A percentile compares a stretch with the other conserved stretches of the same genome.
Conservation (phyloP, 108 stramenopile species). For the Seminavis robusta region DNA sequence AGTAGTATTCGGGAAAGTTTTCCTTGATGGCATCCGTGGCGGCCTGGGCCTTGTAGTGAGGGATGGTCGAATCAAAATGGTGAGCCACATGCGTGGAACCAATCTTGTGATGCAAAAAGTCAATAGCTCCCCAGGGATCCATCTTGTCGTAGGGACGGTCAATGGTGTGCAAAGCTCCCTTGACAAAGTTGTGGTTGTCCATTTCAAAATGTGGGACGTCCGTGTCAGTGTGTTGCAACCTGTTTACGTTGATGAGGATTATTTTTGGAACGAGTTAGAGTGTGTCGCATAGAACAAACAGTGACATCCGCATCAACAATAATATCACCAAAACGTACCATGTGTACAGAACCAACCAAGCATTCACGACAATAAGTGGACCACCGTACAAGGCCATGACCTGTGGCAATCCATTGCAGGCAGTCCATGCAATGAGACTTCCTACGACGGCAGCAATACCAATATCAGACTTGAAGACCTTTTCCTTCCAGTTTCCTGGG, state of each 20-base stretch:
- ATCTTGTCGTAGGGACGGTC: conserved; percentile 94
- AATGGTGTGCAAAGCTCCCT: conserved; percentile 95
- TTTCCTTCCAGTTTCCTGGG: conserved; percentile 86
- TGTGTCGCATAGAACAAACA: too few relatives aligned
- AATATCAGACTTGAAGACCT: conserved; percentile 87
- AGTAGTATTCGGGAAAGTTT: conserved; percentile 74
- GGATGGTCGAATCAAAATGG: conserved; percentile 91
- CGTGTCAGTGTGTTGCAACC: conserved; percentile 96
- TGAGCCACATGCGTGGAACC: conserved; percentile 96
- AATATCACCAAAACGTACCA: conserved; percentile 48
- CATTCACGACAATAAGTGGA: conserved; percentile 93
- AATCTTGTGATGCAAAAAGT: conserved; percentile 95
- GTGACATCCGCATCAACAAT: too few relatives aligned
- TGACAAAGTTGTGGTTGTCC: conserved; percentile 91
- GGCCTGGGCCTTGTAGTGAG: conserved; percentile 82
- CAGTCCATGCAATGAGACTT: conserved; percentile 53
- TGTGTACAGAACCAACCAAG: conserved; percentile 97
- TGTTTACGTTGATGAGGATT: conserved; percentile 1
- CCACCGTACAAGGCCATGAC: conserved; percentile 90
- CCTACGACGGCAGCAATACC: conserved; percentile 83
- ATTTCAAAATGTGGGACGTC: conserved; percentile 95
- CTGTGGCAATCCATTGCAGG: conserved; percentile 63
- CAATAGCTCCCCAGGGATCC: conserved; percentile 84
- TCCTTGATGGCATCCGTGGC: conserved; percentile 90
- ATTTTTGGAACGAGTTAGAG: too few relatives aligned